Evolutionary conservation across 2,329 filamentous ascomycete species (phyloP).

Genomic region (Aspergillus bombycis): DNA sequence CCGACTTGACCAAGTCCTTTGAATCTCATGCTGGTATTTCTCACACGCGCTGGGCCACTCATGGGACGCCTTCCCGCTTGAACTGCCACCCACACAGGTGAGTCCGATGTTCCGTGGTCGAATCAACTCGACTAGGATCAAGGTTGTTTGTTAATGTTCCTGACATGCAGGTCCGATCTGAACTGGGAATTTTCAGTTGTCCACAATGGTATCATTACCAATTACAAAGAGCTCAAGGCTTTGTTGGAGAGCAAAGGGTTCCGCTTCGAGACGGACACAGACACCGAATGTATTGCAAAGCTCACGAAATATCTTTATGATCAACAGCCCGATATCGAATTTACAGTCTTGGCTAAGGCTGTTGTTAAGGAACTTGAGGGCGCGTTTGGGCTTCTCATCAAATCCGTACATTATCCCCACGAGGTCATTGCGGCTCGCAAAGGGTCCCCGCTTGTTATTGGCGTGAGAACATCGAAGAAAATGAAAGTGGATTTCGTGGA

Average conservation of each 20-base stretch:
- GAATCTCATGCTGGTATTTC: slow-evolving; percentile 98
- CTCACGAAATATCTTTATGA: slow-evolving; percentile 98
- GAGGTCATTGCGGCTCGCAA: slow-evolving; percentile 98
- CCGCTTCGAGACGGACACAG: slow-evolving; percentile 98
- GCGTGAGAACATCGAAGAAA: slow-evolving; percentile 94
- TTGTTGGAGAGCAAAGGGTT: slow-evolving; percentile 93
- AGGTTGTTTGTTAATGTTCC: background rate
- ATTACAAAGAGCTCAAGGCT: slow-evolving; percentile 99
- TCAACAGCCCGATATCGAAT: slow-evolving; percentile 89
- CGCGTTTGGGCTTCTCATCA: slow-evolving; percentile 94
- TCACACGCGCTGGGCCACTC: slow-evolving; percentile 98
- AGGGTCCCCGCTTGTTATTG: slow-evolving; percentile 95
- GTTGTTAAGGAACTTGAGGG: slow-evolving; percentile 98
- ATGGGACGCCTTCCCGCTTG: slow-evolving; percentile 86
- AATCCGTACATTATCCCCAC: slow-evolving; percentile 97
- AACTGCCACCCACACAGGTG: slow-evolving; percentile 99
- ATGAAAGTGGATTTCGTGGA: slow-evolving; percentile 99
- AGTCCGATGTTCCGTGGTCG: slow-evolving; percentile 33
- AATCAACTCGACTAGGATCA: background rate
- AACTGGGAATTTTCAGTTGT: slow-evolving; percentile 96
- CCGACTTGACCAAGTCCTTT: slow-evolving; percentile 89
- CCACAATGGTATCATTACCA: slow-evolving; percentile 99
- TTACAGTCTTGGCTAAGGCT: slow-evolving; percentile 94
- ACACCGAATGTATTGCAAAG: slow-evolving; percentile 99
- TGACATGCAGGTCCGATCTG: slow-evolving; percentile 73